phyloP scores from a whole-genome alignment of 179 eudicot genomes.

The Pouteria campechiana region DNA sequence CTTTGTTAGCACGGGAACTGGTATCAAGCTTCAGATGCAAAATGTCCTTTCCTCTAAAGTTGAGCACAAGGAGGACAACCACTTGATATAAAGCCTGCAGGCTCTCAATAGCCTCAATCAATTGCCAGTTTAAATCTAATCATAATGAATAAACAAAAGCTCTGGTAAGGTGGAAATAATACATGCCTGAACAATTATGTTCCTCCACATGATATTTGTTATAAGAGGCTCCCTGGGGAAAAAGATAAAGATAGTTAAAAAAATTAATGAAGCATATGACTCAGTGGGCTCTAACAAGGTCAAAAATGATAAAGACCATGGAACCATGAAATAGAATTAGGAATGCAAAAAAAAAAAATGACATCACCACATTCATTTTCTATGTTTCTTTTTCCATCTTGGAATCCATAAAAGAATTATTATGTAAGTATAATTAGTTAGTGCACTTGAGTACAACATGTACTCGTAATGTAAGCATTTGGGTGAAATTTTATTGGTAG shows the following conservation, averaged over 20 bases:
- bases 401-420: too few relatives aligned
- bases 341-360: too few relatives aligned
- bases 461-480: too few relatives aligned
- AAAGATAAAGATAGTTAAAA: neutral
- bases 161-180: conserved; percentile 1
- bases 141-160: neutral
- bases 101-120: neutral
- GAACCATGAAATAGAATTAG: too few relatives aligned
- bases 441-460: too few relatives aligned
- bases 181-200: conserved; percentile 61
- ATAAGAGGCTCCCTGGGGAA: conserved; percentile 72
- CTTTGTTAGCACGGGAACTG: conserved; percentile 34
- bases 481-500: too few relatives aligned
- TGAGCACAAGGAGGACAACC: conserved; percentile 59
- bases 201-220: conserved; percentile 96
- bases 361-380: too few relatives aligned
- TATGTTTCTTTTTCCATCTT: too few relatives aligned
- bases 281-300: too few relatives aligned
- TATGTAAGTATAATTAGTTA: too few relatives aligned
- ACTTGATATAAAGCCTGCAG: conserved; percentile 76
- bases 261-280: neutral
- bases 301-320: too few relatives aligned
- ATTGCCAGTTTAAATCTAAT: neutral
- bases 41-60: conserved; percentile 48
- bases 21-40: conserved; percentile 31